Evolutionary conservation across 208 protist species (phyloP).

Genomic region (Trichomonas vaginalis): DNA sequence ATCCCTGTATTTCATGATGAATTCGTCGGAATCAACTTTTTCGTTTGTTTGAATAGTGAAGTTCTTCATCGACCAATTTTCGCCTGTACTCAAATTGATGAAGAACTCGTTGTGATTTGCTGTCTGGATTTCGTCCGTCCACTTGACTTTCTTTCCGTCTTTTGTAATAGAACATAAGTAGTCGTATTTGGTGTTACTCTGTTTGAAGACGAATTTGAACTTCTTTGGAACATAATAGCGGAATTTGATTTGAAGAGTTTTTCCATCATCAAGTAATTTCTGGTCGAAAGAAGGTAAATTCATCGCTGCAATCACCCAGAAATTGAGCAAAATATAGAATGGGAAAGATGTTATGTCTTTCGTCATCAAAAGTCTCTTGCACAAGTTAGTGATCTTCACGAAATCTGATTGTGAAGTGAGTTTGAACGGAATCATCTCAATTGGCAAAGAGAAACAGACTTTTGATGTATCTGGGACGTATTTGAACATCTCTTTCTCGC

Average conservation of each 20-base stretch:
- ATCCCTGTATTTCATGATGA: neutral
- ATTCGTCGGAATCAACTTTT: neutral
- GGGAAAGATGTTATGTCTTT: neutral
- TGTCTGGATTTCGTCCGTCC: neutral
- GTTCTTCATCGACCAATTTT: neutral
- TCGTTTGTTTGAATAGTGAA: neutral
- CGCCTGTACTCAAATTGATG: neutral
- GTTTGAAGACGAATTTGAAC: neutral
- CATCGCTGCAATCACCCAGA: neutral
- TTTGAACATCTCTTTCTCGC: neutral
- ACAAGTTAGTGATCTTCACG: neutral
- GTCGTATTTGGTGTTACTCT: neutral
- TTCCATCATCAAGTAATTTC: neutral
- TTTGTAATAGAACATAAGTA: neutral
- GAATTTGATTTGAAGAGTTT: neutral
- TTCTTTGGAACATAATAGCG: neutral
- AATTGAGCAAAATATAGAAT: neutral
- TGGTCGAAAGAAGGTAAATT: neutral
- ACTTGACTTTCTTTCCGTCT: neutral
- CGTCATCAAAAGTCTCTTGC: neutral
- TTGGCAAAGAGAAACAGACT: neutral
- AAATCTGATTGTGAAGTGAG: neutral
- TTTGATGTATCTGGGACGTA: neutral
- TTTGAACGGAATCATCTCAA: neutral
- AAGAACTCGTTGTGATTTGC: neutral